Base-by-base conservation (phyloP, 108 stramenopile species). In the Fistulifera pelliculosa region DNA sequence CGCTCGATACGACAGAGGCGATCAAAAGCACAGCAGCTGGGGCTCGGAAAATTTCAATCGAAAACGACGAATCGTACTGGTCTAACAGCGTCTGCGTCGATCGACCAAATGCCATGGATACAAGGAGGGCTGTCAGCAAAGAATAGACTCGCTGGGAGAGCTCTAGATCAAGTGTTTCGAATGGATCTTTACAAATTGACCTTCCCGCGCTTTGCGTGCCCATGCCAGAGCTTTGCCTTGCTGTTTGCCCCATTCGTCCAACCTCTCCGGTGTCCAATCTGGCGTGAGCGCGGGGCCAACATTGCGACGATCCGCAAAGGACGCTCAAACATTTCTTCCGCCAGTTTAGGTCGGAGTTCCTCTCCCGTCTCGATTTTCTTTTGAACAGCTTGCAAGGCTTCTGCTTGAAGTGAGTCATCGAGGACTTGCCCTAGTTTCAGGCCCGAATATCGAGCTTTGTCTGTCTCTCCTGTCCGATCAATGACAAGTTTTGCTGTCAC, bases 291-390 rank as follows among this genome's bases (percentile, higher is more conserved):
- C 38, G 22, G 87, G 87, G 16, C 83, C 72, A 35, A 65, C 74
- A 65, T 89, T 89, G 66, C 74, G 77, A 44, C 81, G 83, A 55
- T 84, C 82, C 23, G 83, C 71, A 70, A 78, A 11, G 87, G 83
- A 56, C 61, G 45, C 19, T 71, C 83, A 55, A 71, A 89, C 16
- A 16, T 4, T 13, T 31, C 16, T 58, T 85, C 83, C 45, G 50
- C 67, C 54, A 85, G 53, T 41, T 58, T 47, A n/a, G 77, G 64
- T 17, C 79, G 66, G 53, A 85, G 49, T 6, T 42, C 44, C 53
- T 80, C 60, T 24, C 81, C 87, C 40, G 64, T 62, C 60, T 75
- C 70, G 10, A 63, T 52, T 55, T 83, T 89, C 15, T 51, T 42
- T 16, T 61, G 68, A 0, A 77, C 75, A 48, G 61, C 48, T 22